Conservation (phyloP, 495 filamentous ascomycete genomes). For the Sporormia fimetaria region DNA sequence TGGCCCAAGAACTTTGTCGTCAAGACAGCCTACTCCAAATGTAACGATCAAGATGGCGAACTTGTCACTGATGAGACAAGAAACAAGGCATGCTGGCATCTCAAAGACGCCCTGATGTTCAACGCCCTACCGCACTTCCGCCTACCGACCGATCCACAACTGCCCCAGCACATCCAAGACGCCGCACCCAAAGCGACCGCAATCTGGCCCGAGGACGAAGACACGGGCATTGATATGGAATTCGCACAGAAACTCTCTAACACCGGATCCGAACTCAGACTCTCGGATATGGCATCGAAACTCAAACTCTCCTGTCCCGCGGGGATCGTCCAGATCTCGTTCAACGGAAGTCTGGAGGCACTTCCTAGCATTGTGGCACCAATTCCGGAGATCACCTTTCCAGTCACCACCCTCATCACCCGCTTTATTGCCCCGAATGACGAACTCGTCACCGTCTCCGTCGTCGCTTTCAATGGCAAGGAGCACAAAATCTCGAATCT, state of each 20-base stretch:
- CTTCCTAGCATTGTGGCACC: no score
- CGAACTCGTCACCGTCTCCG: slow-evolving; percentile 23
- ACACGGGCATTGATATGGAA: slow-evolving; percentile 15
- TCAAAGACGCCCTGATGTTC: slow-evolving; percentile 32
- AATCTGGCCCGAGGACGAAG: slow-evolving; percentile 2
- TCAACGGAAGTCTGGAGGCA: slow-evolving; percentile 8
- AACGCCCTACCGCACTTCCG: slow-evolving; percentile 31
- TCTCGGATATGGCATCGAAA: slow-evolving; percentile 2
- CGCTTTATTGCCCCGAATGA: no score
- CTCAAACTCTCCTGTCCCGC: slow-evolving; percentile 4
- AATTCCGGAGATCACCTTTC: no score
- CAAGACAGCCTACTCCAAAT: slow-evolving; percentile 13
- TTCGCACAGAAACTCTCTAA: no score
- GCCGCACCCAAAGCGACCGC: neutral
- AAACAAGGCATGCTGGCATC: slow-evolving; percentile 32
- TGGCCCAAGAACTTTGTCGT: slow-evolving; percentile 34
- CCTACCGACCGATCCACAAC: slow-evolving; percentile 27
- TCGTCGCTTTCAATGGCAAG: slow-evolving; percentile 17
- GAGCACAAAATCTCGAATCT: slow-evolving; percentile 11
- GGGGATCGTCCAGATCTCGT: slow-evolving; percentile 11
- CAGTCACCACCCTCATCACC: no score
- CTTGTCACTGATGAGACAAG: slow-evolving; percentile 8
- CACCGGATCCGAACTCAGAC: no score
- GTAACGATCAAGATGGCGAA: slow-evolving; percentile 9
- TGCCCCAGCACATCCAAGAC: slow-evolving; percentile 5